Evolutionary conservation across 352 stramenopile species (phyloP).

Genomic region (Pythium scleroteichum): DNA sequence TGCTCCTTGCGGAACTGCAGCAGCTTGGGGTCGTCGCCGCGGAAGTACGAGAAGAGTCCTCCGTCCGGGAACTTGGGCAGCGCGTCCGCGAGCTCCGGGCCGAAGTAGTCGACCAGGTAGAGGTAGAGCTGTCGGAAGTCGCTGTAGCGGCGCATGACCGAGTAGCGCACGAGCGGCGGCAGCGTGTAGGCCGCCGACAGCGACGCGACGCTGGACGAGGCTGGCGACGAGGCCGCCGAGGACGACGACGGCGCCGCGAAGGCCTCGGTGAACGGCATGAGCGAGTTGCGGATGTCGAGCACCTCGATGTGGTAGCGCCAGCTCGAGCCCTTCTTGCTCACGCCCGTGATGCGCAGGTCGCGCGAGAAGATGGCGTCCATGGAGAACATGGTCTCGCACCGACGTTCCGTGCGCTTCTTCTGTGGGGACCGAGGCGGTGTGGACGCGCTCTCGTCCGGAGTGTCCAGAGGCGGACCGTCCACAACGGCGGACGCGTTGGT

Average conservation of each 20-base stretch:
- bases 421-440: background rate
- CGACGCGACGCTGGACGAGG: conserved; percentile 21
- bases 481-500: background rate
- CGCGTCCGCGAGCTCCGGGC: conserved; percentile 39
- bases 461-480: too few relatives aligned
- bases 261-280: conserved; percentile 22
- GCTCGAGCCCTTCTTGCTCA: conserved; percentile 58
- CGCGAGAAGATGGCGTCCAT: conserved; percentile 36
- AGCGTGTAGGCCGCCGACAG: conserved; percentile 34
- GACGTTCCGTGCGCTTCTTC: conserved; percentile 16
- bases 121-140: conserved; percentile 72
- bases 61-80: conserved; percentile 73
- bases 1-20: conserved; percentile 67
- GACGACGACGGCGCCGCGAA: conserved; percentile 14
- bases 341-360: conserved; percentile 73
- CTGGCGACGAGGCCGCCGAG: conserved; percentile 12
- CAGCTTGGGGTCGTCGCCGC: conserved; percentile 71
- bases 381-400: conserved; percentile 30
- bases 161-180: conserved; percentile 76
- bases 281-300: conserved; percentile 56
- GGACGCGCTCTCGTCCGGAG: too few relatives aligned
- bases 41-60: conserved; percentile 68
- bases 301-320: conserved; percentile 85
- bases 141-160: conserved; percentile 77
- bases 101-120: conserved; percentile 54